phyloP scores from a whole-genome alignment of 768 basidiomycete genomes.

The Pulveroboletus sp. region DNA sequence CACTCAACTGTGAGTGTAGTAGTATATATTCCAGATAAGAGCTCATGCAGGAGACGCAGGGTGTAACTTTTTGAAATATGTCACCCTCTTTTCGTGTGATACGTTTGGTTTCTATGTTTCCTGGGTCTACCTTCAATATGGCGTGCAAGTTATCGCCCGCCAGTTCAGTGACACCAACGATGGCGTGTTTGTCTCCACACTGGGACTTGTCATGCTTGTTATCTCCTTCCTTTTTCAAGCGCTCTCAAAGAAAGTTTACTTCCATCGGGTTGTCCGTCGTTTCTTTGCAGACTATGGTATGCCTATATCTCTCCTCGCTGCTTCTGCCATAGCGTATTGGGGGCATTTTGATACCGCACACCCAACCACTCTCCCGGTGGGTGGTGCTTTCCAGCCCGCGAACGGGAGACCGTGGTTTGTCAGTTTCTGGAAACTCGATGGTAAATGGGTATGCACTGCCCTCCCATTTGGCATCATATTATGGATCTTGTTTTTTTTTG shows the following conservation, averaged over 20 bases:
- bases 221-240: slow-evolving; percentile 69
- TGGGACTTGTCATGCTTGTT: slow-evolving; percentile 74
- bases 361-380: slow-evolving; percentile 63
- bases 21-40: not conserved
- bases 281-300: slow-evolving; percentile 88
- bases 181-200: slow-evolving; percentile 58
- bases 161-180: slow-evolving; percentile 48
- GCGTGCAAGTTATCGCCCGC: slow-evolving; percentile 75
- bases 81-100: slow-evolving; percentile 87
- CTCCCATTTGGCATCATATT: slow-evolving; percentile 85
- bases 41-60: slow-evolving; percentile 36
- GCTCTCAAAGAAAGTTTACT: slow-evolving; percentile 57
- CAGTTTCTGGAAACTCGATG: slow-evolving; percentile 81
- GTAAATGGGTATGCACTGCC: slow-evolving; percentile 85
- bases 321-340: slow-evolving; percentile 83
- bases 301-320: slow-evolving; percentile 77
- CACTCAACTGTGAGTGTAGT: slow-evolving; percentile 58
- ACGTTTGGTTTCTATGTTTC: slow-evolving; percentile 92
- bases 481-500: slow-evolving; percentile 93
- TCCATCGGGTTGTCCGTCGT: slow-evolving; percentile 68
- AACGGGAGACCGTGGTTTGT: slow-evolving; percentile 79
- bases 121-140: slow-evolving; percentile 87
- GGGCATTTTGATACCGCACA: slow-evolving; percentile 61
- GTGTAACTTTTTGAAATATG: slow-evolving; percentile 81
- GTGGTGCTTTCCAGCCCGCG: slow-evolving; percentile 64